Evolutionary conservation across 1,139 yeast genomes (phyloP), one percentile per base, ranked within the genome.

Genomic region (Protomyces arabidopsidicola): DNA sequence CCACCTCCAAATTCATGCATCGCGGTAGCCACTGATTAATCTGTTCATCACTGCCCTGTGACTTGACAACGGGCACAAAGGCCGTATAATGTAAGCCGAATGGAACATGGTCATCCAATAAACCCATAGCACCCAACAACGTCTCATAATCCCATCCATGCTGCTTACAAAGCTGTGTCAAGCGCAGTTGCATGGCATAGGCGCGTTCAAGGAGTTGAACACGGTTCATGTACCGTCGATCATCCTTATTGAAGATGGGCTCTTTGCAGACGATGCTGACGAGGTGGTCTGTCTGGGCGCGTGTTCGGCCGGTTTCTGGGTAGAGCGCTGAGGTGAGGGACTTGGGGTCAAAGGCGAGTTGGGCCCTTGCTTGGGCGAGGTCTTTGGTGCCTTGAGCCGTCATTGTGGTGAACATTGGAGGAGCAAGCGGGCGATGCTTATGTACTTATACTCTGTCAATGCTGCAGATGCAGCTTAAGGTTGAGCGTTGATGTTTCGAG

Each of bases 11-110:
- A 55, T 48, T 51, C 51, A 36, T 35, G 35, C 58, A 54, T 4
- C 39, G 24, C 10, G 55, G 55, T 35, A 60, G 31, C 58, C 56
- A 60, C 45, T 22, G 34, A 4, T 45, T 55, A 34, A 52, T 54
- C 48, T 60, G 64, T 20, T 54, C 64, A 39, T 45, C 60, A 16
- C 60, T 42, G 16, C 60, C 60, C 24, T 60, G 64, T 2, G 55
- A 50, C 53, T 51, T 45, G 35, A 60, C 36, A 24, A 53, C 57
- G 20, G 57, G 56, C 35, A 60, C 50, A 38, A 52, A 60, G 16
- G 57, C 57, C 16, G 45, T 50, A 31, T 45, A 52, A 48, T 60
- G 64, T 9, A 60, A 51, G 9, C 60, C 60, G 12, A 45, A 60
- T 8, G 64, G 64, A 2, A 50, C 45, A 35, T 53, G 60, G 31